phyloP scores from a whole-genome alignment of 306 rosid genomes.

The Vigna reflexopilosa region DNA sequence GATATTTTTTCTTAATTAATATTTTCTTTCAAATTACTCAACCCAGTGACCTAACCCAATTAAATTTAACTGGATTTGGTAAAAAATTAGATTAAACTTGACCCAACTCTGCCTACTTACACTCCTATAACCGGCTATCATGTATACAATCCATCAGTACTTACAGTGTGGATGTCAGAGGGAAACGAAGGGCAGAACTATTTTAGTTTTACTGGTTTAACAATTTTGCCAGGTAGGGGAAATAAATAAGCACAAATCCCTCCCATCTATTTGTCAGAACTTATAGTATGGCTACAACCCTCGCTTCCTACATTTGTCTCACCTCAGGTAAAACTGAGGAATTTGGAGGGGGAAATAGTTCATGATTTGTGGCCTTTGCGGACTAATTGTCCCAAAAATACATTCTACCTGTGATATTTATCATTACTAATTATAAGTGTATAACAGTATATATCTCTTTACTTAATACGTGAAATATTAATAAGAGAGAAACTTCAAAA shows the following conservation, averaged over 20 bases:
- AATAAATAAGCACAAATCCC: neutral
- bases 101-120: too few relatives aligned
- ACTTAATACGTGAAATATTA: constrained; percentile 7
- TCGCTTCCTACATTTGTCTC: neutral
- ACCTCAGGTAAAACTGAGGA: neutral
- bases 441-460: neutral
- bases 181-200: too few relatives aligned
- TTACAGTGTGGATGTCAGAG: too few relatives aligned
- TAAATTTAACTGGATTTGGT: too few relatives aligned
- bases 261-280: neutral
- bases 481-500: constrained; percentile 24
- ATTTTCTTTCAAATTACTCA: too few relatives aligned
- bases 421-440: neutral
- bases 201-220: neutral
- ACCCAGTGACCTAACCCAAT: too few relatives aligned
- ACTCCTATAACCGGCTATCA: neutral
- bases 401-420: neutral
- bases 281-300: neutral
- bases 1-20: too few relatives aligned
- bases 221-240: neutral
- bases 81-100: too few relatives aligned
- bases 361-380: neutral
- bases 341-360: neutral
- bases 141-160: neutral
- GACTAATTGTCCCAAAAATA: neutral